phyloP scores from a whole-genome alignment of 2,329 filamentous ascomycete genomes.

The Beauveria medogensis region DNA sequence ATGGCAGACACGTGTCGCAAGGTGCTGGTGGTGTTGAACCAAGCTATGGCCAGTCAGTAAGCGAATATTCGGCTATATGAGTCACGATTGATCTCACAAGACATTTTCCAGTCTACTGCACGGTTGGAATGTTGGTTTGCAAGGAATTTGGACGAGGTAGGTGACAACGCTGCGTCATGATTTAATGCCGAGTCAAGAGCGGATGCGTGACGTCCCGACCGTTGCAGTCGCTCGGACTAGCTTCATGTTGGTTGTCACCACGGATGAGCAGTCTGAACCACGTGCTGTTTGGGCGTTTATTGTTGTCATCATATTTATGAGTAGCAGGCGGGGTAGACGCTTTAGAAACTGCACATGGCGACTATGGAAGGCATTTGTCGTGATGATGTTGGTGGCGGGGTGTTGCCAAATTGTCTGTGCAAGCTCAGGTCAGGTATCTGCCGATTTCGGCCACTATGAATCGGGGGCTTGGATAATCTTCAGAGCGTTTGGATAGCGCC shows the following conservation, averaged over 20 bases:
- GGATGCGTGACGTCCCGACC: neutral
- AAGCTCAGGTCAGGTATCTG: neutral
- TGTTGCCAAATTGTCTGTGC: neutral
- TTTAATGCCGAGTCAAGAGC: neutral
- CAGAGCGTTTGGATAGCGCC: too few species aligned
- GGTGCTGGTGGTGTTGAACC: constrained; percentile 37
- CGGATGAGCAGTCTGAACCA: neutral
- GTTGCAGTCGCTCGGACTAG: neutral
- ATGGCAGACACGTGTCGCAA: constrained; percentile 36
- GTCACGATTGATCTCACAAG: neutral
- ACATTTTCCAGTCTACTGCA: neutral
- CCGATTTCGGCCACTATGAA: too few species aligned
- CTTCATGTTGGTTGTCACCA: neutral
- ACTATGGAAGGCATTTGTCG: neutral
- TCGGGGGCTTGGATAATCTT: too few species aligned
- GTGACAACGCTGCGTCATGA: neutral
- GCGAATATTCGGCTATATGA: too few species aligned
- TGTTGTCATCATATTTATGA: neutral
- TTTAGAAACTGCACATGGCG: neutral
- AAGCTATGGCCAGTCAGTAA: constrained; percentile 14
- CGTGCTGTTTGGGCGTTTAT: neutral
- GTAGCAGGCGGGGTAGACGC: neutral
- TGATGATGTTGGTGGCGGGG: neutral
- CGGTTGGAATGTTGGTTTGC: neutral
- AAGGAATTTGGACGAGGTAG: neutral